These are phyloP conservation scores for Chaetomiaceae sp. DNA, from an alignment of 2,329 filamentous ascomycete species.

Conservation along the genomic window DNA sequence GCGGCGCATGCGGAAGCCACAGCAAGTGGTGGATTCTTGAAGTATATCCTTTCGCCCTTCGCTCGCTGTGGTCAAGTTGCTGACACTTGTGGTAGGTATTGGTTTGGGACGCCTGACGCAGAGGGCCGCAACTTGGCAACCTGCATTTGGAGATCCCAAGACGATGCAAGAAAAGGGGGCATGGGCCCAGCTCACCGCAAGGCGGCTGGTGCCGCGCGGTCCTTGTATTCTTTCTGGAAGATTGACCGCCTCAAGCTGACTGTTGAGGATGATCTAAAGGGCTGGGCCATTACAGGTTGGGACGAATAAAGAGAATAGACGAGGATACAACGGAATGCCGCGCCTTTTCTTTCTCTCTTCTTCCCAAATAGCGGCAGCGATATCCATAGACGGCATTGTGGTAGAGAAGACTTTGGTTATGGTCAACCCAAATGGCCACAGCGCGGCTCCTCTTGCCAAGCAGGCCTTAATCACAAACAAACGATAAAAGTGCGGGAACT, in stretches of 20 bases:
- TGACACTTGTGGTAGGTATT: slow-evolving; percentile 56
- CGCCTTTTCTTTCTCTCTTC: not conserved
- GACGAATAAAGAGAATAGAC: slow-evolving; percentile 21
- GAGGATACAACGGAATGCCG: not conserved
- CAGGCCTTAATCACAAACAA: too few species aligned
- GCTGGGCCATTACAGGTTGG: slow-evolving; percentile 63
- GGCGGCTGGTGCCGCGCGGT: slow-evolving; percentile 62
- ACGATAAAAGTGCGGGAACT: too few species aligned
- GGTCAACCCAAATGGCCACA: too few species aligned
- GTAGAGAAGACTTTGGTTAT: not conserved
- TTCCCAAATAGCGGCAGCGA: not conserved
- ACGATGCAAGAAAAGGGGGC: slow-evolving; percentile 57
- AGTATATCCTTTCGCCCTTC: slow-evolving; percentile 44
- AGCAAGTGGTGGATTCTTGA: slow-evolving; percentile 74
- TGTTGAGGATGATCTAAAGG: slow-evolving; percentile 59
- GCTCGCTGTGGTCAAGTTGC: not conserved
- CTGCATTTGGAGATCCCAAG: slow-evolving; percentile 60
- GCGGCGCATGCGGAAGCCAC: slow-evolving; percentile 77
- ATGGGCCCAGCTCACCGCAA: slow-evolving; percentile 56
- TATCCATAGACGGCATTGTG: slow-evolving; percentile 3
- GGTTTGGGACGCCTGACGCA: slow-evolving; percentile 73
- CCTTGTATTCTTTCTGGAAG: slow-evolving; percentile 61
- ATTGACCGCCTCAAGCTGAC: slow-evolving; percentile 68
- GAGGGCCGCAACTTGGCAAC: slow-evolving; percentile 77
- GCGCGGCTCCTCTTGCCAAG: too few species aligned